phyloP scores from a whole-genome alignment of 176 grass and related monocot genomes.

The Echinochloa phyllopogon region DNA sequence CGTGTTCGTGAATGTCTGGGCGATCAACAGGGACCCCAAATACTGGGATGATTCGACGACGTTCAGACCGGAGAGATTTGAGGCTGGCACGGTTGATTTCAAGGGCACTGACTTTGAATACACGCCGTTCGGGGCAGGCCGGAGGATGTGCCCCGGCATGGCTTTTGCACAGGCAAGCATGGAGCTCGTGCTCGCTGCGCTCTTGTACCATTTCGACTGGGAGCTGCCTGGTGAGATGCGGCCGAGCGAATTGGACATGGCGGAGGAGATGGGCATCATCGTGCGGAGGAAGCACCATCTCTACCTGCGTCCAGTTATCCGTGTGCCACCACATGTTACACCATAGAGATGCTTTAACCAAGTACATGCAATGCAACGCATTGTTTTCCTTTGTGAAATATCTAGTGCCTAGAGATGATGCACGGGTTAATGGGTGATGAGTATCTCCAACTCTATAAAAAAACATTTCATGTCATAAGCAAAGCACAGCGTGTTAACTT shows the following conservation, averaged over 20 bases:
- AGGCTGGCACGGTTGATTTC: neutral
- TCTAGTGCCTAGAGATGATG: no score
- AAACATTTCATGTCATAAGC: no score
- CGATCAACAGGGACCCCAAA: constrained; percentile 11
- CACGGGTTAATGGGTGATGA: no score
- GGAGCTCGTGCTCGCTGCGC: neutral
- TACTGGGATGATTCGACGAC: neutral
- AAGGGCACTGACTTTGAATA: constrained; percentile 30
- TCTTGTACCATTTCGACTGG: constrained; percentile 47
- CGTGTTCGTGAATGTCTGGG: constrained; percentile 7
- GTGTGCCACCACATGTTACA: neutral
- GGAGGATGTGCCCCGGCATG: constrained; percentile 35
- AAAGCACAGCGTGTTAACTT: no score
- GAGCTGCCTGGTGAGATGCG: neutral
- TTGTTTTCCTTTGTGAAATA: no score
- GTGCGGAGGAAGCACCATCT: neutral
- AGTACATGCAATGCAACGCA: no score
- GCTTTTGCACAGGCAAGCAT: neutral
- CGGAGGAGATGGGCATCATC: constrained; percentile 2
- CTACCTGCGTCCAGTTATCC: neutral
- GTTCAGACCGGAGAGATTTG: constrained; percentile 23
- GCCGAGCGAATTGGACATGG: neutral
- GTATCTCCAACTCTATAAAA: no score
- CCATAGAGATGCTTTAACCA: neutral
- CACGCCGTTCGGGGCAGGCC: constrained; percentile 8